A percentile compares a stretch with the other conserved stretches of the same genome.
Conservation (phyloP, 1,284 basidiomycete genomes). For the Moesziomyces antarcticus region DNA sequence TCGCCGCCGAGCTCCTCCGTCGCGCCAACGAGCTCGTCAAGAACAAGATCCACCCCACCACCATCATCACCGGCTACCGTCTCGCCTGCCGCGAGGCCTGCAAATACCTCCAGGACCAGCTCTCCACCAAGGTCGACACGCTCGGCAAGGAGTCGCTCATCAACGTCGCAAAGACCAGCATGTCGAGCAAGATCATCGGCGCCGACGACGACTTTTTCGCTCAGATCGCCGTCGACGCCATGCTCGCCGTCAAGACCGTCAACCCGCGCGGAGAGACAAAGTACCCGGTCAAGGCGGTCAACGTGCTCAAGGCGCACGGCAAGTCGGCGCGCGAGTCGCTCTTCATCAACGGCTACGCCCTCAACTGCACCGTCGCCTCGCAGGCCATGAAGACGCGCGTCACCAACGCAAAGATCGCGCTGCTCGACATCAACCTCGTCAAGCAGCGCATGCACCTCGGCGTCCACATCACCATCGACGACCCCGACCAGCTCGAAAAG, state of each 20-base stretch:
- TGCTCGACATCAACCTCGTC: conserved; percentile 96
- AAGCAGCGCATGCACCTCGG: conserved; percentile 98
- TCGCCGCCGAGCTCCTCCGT: conserved; percentile 93
- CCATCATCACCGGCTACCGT: conserved; percentile 98
- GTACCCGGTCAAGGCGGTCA: conserved; percentile 99
- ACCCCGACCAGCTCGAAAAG: conserved; percentile 95
- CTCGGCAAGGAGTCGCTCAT: conserved; percentile 91
- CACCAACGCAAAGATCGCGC: conserved; percentile 93
- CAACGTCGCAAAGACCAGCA: conserved; percentile 97
- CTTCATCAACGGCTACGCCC: conserved; percentile 94
- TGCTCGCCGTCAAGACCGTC: conserved; percentile 95
- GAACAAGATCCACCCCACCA: conserved; percentile 98
- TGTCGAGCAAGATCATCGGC: conserved; percentile 99
- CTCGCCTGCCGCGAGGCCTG: conserved; percentile 97
- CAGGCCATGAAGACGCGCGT: conserved; percentile 99
- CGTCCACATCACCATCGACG: conserved; percentile 95
- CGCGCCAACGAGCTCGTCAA: conserved; percentile 98
- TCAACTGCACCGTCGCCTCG: conserved; percentile 98
- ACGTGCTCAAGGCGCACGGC: conserved; percentile 98
- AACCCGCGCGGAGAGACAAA: conserved; percentile 96
- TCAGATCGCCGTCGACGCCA: conserved; percentile 97
- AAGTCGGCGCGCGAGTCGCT: conserved; percentile 94
- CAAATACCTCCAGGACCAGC: conserved; percentile 97
- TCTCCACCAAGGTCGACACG: conserved; percentile 92
- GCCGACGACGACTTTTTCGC: conserved; percentile 98